Evolutionary conservation across 305 asterid species (phyloP).

Genomic region (Solanum hybrid): DNA sequence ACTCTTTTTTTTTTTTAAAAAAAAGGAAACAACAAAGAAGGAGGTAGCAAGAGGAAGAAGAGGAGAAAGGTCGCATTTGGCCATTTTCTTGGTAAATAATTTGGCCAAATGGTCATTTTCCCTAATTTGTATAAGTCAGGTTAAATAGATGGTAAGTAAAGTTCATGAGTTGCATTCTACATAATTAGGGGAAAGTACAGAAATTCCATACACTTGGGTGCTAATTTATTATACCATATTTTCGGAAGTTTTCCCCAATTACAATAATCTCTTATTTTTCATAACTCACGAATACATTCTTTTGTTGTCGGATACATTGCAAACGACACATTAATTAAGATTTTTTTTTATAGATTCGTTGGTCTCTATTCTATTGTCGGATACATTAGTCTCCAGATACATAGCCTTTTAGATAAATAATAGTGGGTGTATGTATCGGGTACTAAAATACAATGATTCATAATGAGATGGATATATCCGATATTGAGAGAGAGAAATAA

Average conservation of each 20-base stretch:
- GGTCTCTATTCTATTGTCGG: too few relatives aligned
- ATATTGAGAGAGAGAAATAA: neutral
- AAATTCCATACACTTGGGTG: neutral
- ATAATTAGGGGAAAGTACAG: neutral
- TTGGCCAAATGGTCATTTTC: neutral
- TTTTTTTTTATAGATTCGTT: too few relatives aligned
- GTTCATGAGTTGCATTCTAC: neutral
- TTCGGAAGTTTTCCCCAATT: too few relatives aligned
- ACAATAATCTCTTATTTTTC: neutral
- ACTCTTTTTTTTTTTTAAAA: neutral
- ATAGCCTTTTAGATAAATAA: too few relatives aligned
- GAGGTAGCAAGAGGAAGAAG: neutral
- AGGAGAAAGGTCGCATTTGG: neutral
- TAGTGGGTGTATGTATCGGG: neutral
- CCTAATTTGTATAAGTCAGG: neutral
- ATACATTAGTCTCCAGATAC: neutral
- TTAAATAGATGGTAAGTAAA: neutral
- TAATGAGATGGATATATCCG: neutral
- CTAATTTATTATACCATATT: neutral
- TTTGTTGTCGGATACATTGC: neutral
- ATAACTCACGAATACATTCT: neutral
- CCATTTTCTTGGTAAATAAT: neutral
- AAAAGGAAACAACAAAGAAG: neutral
- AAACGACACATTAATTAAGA: too few relatives aligned
- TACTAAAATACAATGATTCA: neutral